Base-by-base conservation (phyloP, 306 rosid species). In the Fragaria vesca region DNA sequence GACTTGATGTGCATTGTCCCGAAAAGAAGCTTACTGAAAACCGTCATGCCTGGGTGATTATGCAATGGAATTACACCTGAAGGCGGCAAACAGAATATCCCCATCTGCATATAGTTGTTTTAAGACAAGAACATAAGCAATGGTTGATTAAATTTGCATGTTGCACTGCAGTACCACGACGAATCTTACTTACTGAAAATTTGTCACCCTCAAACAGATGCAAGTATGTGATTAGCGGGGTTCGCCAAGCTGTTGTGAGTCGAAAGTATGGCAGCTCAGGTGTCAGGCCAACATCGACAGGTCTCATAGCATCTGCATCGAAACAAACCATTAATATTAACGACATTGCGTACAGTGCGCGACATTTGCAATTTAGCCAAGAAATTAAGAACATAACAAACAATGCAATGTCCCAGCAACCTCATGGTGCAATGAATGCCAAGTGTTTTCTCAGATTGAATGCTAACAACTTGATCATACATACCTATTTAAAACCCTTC, bases 1-100 rank as follows among this genome's bases (percentile, higher is more conserved):
- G 99, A 89, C 80, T 95, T 93, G 84, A 95, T 91, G 84, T 95
- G 97, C 98, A 93, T 91, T 1, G 93, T 88, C 78, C 99, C 98
- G 58, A 95, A 93, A 43, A 95, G 91, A 65, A 95, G 89, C 78
- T 95, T 95, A 75, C 97, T 91, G 69, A 95, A 93, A 82, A 95
- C 99, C 20, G 99, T 95, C 99, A 95, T 95, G 65, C 91, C 98
- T 4, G 99, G 99, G 77, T 95, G 99, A 74, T 95, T 95, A 75
- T 95, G 99, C 61, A 95, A 97, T 34, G 99, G 99, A 69, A 95
- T 78, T 68, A 93, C 91, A 43, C 97, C 97, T 11, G 91, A 89
- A n/a, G 98, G 97, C 28, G 99, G 99, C 85, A 95, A 81, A 85
- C 97, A 95, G 80, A 93, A 95, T 80, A 95, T 89, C 48, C 98